Conservation (phyloP, 2,329 filamentous ascomycete genomes). For the Cladosporium sphaerospermum region DNA sequence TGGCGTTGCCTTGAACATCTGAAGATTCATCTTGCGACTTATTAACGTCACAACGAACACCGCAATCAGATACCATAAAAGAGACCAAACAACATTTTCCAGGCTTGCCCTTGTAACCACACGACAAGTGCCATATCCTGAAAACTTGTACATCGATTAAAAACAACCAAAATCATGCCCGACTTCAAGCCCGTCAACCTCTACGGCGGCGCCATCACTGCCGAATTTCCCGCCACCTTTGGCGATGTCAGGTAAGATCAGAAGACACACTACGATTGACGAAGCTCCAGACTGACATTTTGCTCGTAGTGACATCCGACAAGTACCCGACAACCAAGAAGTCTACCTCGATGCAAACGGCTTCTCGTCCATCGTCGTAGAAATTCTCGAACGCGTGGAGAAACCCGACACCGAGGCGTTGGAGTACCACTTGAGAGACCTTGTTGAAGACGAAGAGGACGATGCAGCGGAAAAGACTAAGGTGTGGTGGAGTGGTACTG, state of each 20-base stretch:
- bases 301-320: conserved; percentile 56
- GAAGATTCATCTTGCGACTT: background rate
- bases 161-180: conserved; percentile 3
- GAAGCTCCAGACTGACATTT: background rate
- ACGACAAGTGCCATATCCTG: too few relatives aligned
- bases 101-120: too few relatives aligned
- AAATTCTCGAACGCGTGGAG: conserved; percentile 78
- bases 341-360: conserved; percentile 80
- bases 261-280: too few relatives aligned
- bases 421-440: conserved; percentile 45
- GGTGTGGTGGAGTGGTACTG: conserved; percentile 27
- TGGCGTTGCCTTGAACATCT: conserved; percentile 15
- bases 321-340: conserved; percentile 84
- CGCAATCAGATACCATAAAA: background rate
- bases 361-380: conserved; percentile 81
- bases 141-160: background rate
- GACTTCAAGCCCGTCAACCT: conserved; percentile 54
- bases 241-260: conserved; percentile 62
- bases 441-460: conserved; percentile 32
- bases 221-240: conserved; percentile 62
- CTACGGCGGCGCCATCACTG: conserved; percentile 66
- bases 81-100: background rate
- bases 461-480: conserved; percentile 31
- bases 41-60: background rate
- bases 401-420: conserved; percentile 63